phyloP scores from a whole-genome alignment of 75 land plant genomes.

The Sequoia sempervirens region DNA sequence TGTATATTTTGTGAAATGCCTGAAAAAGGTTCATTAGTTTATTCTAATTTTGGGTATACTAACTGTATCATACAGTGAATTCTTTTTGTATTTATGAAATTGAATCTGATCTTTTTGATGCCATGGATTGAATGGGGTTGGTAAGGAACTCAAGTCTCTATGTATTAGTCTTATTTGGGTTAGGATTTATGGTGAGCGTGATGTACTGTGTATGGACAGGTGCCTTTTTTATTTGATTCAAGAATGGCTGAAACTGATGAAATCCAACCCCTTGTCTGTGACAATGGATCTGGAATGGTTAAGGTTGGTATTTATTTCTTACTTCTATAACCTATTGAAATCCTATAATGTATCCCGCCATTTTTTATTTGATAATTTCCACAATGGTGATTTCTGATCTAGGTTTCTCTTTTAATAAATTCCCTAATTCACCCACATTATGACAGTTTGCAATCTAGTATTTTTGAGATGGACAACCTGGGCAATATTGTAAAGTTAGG shows the following conservation, averaged over 20 bases:
- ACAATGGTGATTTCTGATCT: not conserved
- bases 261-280: constrained; percentile 36
- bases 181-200: not conserved
- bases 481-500: not conserved
- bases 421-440: not conserved
- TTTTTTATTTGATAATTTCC: not conserved
- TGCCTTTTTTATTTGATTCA: not conserved
- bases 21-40: not conserved
- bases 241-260: constrained; percentile 48
- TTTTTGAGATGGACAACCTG: not conserved
- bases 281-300: constrained; percentile 44
- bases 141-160: not conserved
- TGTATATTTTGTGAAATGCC: not conserved
- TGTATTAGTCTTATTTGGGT: not conserved
- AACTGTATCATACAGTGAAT: not conserved
- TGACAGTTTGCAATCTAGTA: not conserved
- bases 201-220: constrained; percentile 6
- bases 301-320: constrained; percentile 17
- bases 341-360: not conserved
- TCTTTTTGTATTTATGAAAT: not conserved
- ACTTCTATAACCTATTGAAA: not conserved
- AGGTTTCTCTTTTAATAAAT: not conserved
- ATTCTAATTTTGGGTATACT: not conserved
- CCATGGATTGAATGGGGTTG: not conserved
- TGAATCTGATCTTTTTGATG: not conserved